phyloP scores from a whole-genome alignment of 2,329 filamentous ascomycete species.

The Sporothrix protearum region DNA sequence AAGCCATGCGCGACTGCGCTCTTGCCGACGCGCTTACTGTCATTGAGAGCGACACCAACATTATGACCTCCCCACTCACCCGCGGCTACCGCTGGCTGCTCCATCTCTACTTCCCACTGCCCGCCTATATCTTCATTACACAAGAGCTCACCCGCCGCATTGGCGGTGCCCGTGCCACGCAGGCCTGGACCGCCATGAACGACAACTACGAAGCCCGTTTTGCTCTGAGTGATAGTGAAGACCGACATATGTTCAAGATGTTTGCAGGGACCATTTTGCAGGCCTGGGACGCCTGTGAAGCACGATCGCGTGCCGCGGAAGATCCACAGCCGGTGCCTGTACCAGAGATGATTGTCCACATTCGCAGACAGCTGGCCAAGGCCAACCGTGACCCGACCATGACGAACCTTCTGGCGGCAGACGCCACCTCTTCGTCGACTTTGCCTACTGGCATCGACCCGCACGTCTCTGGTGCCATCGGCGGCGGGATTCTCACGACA shows the following conservation, averaged over 20 bases:
- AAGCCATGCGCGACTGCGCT: conserved; percentile 31
- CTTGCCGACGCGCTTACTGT: conserved; percentile 36
- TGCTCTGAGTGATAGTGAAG: conserved; percentile 3
- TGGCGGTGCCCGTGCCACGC: conserved; percentile 29
- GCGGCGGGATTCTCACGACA: not conserved
- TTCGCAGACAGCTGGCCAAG: not conserved
- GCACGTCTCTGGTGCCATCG: not conserved
- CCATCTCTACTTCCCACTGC: conserved; percentile 39
- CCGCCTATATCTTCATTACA: conserved; percentile 42
- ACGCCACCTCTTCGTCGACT: not conserved
- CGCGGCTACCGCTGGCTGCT: conserved; percentile 39
- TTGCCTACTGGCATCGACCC: not conserved
- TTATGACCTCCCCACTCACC: conserved; percentile 34
- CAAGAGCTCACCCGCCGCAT: conserved; percentile 36
- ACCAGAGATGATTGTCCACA: conserved; percentile 2
- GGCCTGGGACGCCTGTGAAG: conserved; percentile 24
- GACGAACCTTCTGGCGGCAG: not conserved
- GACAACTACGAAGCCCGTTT: conserved; percentile 34
- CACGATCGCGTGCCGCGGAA: not conserved
- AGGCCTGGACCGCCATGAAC: conserved; percentile 37
- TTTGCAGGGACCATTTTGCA: conserved; percentile 17
- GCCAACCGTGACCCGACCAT: not conserved
- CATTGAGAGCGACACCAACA: conserved; percentile 39
- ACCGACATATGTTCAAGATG: conserved; percentile 15
- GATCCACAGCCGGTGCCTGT: not conserved